Evolutionary conservation across 139 green algal species (phyloP).

Genomic region (Picochlorum sp.): DNA sequence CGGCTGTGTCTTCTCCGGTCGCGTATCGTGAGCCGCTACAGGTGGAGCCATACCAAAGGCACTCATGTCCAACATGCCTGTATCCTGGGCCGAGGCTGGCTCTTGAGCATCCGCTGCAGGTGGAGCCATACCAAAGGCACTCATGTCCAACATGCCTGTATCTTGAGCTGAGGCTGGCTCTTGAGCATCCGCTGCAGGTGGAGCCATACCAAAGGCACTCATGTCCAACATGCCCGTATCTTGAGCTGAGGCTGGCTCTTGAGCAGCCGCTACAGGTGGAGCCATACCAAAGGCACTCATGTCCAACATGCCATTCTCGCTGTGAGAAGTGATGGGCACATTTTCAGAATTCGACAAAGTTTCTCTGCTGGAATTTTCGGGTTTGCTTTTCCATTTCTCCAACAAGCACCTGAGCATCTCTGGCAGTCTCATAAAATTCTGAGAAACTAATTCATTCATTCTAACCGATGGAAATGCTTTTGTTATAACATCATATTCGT

Average conservation of each 20-base stretch:
- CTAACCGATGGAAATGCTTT: too few relatives aligned
- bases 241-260: constrained; percentile 8
- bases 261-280: neutral
- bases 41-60: constrained; percentile 27
- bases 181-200: neutral
- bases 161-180: neutral
- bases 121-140: constrained; percentile 33
- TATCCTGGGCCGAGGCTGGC: constrained; percentile 16
- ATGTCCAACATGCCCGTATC: constrained; percentile 41
- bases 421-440: too few relatives aligned
- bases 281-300: too few relatives aligned
- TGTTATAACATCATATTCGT: too few relatives aligned
- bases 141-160: constrained; percentile 38
- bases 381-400: too few relatives aligned
- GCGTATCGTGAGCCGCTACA: neutral
- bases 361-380: too few relatives aligned
- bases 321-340: too few relatives aligned
- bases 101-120: neutral
- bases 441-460: too few relatives aligned
- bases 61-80: constrained; percentile 41
- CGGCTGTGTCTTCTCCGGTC: too few relatives aligned
- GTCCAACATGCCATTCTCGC: too few relatives aligned
- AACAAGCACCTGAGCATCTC: too few relatives aligned
- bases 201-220: constrained; percentile 32
- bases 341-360: too few relatives aligned